Evolutionary conservation across 441 rosid genomes (phyloP).

Genomic region (Syzygium syzygioides): DNA sequence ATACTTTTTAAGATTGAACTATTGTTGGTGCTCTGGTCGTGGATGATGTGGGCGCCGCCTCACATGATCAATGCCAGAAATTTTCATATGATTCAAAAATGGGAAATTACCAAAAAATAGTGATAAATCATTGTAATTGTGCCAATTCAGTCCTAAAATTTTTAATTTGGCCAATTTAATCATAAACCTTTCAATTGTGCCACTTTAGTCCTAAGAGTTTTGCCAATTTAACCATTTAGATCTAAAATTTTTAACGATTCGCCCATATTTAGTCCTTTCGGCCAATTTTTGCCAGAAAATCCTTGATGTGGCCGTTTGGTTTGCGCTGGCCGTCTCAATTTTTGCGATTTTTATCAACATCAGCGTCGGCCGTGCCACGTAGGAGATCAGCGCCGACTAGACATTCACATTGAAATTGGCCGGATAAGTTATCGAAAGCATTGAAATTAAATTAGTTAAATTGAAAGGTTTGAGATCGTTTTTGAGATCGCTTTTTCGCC

Average conservation of each 20-base stretch:
- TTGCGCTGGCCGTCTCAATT: rapidly evolving
- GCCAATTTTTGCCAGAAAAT: background rate
- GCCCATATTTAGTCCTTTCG: rapidly evolving
- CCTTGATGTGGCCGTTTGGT: rapidly evolving
- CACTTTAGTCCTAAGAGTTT: rapidly evolving
- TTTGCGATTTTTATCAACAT: rapidly evolving
- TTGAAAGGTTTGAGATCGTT: background rate
- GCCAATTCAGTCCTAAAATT: rapidly evolving
- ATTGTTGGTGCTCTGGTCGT: rapidly evolving
- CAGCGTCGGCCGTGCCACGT: rapidly evolving
- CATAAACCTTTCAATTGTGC: rapidly evolving
- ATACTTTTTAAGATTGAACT: background rate
- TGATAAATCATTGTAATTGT: rapidly evolving
- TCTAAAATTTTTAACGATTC: background rate
- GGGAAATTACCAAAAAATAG: rapidly evolving
- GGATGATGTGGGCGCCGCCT: rapidly evolving
- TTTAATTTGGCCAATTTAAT: rapidly evolving
- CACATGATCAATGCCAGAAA: background rate
- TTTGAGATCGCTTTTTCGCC: rapidly evolving
- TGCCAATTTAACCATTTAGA: background rate
- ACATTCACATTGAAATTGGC: rapidly evolving
- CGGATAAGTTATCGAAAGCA: no score
- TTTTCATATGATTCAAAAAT: background rate
- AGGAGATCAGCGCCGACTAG: rapidly evolving
- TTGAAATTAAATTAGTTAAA: no score